Conservation (phyloP, 1,284 basidiomycete species). For the Sphagnurus paluster region DNA sequence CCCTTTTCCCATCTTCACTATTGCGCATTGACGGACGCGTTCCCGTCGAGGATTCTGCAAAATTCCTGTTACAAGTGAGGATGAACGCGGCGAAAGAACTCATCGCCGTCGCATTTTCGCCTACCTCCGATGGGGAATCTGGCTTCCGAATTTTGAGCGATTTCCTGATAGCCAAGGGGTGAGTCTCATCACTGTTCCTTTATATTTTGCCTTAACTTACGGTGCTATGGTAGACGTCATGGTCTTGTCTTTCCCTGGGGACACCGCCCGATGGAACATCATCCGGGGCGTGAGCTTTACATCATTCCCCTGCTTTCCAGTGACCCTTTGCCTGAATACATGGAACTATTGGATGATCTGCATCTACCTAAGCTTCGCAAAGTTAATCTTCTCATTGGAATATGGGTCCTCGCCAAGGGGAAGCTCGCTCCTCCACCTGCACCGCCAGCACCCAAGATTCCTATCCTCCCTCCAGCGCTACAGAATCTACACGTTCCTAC, state of each 20-base stretch:
- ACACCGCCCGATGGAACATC: slow-evolving; percentile 63
- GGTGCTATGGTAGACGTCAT: slow-evolving; percentile 64
- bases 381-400: slow-evolving; percentile 72
- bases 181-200: slow-evolving; percentile 32
- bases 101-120: slow-evolving; percentile 71
- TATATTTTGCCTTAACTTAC: slow-evolving; percentile 14
- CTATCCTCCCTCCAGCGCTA: slow-evolving; percentile 15
- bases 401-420: slow-evolving; percentile 81
- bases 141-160: slow-evolving; percentile 65
- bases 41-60: slow-evolving; percentile 66
- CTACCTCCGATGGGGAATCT: slow-evolving; percentile 45
- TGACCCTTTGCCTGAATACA: slow-evolving; percentile 78
- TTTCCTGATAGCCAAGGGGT: slow-evolving; percentile 78
- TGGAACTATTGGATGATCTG: slow-evolving; percentile 84
- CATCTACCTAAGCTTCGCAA: slow-evolving; percentile 63
- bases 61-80: slow-evolving; percentile 75
- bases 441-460: slow-evolving; percentile 23
- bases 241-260: slow-evolving; percentile 88
- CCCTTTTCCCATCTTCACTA: slow-evolving; percentile 66
- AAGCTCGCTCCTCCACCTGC: slow-evolving; percentile 50
- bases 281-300: slow-evolving; percentile 86
- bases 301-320: slow-evolving; percentile 76
- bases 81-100: slow-evolving; percentile 80
- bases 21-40: slow-evolving; percentile 82
- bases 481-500: slow-evolving; percentile 16